Evolutionary conservation across 1,284 basidiomycete genomes (phyloP), one percentile per base, ranked within the genome.

Genomic region (Ustilago trichophora): DNA sequence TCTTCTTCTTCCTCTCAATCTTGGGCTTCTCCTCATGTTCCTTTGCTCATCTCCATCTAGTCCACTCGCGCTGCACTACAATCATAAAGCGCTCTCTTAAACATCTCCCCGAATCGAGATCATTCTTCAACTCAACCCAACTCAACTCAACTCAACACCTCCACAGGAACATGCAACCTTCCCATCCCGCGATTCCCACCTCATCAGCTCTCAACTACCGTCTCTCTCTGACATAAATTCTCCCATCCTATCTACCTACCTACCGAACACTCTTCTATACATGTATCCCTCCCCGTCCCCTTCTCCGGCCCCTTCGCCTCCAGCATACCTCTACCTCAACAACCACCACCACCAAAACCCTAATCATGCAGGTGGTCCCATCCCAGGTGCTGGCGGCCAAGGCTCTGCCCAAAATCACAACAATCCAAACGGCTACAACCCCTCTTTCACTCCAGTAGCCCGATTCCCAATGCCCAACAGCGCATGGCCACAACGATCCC

Each of bases 231-330:
- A 45, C 58, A n/a, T n/a, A n/a, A n/a, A n/a, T n/a, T n/a, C n/a
- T n/a, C n/a, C n/a, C n/a, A n/a, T n/a, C n/a, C n/a, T n/a, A n/a
- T n/a, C n/a, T n/a, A n/a, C n/a, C n/a, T 53, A 43, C 47, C 48
- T 21, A 32, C 6, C n/a, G 25, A n/a, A 56, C 44, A 48, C 22
- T 29, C 40, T 24, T 45, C 57, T 35, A 62, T 71, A 71, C 65
- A 77, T 77, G 74, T 76, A 66, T 72, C 72, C 68, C 42, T 77
- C 75, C 47, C 72, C 74, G 21, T 58, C 72, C 8, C 75, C 70
- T 34, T 75, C 75, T 19, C 75, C 75, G 54, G 72, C 75, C 31
- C 75, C 75, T 25, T 77, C 75, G 58, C 75, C 75, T 43, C 75
- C 72, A 52, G 75, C 71, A 44, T 75, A 56, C 53, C 73, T 75